Base-by-base conservation (phyloP, 164 flowering plant species). In the Annona cherimola region DNA sequence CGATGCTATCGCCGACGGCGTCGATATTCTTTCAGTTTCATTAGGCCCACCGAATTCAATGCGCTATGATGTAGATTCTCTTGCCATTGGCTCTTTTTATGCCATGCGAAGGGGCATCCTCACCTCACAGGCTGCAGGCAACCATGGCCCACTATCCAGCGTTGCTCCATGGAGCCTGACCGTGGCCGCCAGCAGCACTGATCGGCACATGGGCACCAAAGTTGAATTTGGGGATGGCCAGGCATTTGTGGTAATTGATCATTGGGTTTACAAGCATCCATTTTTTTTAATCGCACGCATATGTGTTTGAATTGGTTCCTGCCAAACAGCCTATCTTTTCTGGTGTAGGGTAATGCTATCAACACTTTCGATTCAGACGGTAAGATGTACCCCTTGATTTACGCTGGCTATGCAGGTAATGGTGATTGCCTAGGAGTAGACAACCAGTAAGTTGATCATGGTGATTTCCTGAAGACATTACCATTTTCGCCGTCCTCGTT, bases 121-220 rank as follows among this genome's bases (percentile, higher is more conserved):
- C 40, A 73, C 77, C 3, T 67, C 76, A 0, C 14, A 40, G 2
- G 67, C 85, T 26, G 85, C 81, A 6, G 85, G 85, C 4, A 83
- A 83, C 54, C 0, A 5, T 0, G 84, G 84, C 2, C 80, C 80
- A 0, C 69, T 9, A 1, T 45, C 4, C 78, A 71, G 61, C 42
- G 64, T 8, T 40, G 74, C 82, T 3, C 83, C 82, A 0, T 80
- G 85, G 82, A 20, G 45, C 19, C 64, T 80, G 20, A 46, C 75
- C 0, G 85, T 80, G 0, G 85, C 77, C 41, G 85, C 83, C 4
- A 79, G 83, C 74, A 73, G 73, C 64, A 80, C 61, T 1, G 85
- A 81, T 54, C 75, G 85, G 1, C 76, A 64, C 50, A 67, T 80
- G 42, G 3, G 68, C 0, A 73, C 69, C 63, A 70, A 69, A 69